These are phyloP conservation scores for Triangularia verruculosa DNA, from an alignment of 2,329 filamentous ascomycete genomes.

Conservation along the genomic window DNA sequence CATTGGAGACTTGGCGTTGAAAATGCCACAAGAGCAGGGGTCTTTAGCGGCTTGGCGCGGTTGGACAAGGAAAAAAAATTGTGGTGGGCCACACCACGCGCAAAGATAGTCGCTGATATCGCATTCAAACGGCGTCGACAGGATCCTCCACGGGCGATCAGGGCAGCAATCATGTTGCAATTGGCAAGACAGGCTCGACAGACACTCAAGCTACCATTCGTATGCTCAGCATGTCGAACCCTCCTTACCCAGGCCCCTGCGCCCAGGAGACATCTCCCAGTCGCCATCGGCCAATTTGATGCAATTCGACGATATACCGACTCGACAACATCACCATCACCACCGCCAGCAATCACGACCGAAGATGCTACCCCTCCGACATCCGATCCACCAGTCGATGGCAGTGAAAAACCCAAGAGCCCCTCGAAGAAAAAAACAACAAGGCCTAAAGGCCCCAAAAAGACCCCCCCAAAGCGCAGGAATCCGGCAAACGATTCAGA, in stretches of 20 bases:
- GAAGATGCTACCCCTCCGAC: not conserved
- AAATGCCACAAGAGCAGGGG: not conserved
- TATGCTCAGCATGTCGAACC: conserved; percentile 24
- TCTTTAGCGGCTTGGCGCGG: not conserved
- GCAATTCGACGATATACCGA: conserved; percentile 12
- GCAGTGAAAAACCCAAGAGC: not conserved
- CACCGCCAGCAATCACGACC: not conserved
- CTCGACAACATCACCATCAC: conserved; percentile 7
- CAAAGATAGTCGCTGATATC: not conserved
- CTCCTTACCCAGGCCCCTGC: conserved; percentile 12
- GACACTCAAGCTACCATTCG: conserved; percentile 16
- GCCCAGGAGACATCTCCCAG: conserved; percentile 1
- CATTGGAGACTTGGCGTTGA: not conserved
- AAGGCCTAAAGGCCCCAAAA: conserved; percentile 6
- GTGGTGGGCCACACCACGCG: not conserved
- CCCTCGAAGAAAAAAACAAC: not conserved
- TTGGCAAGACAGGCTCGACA: conserved; percentile 16
- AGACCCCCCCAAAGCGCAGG: conserved; percentile 6
- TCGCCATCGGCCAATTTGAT: conserved; percentile 9
- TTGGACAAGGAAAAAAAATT: not conserved
- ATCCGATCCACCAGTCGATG: not conserved
- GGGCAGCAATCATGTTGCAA: conserved; percentile 21
- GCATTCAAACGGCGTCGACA: not conserved
- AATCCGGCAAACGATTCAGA: not conserved
- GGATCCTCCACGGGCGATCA: not conserved